A percentile compares a stretch with the other conserved stretches of the same genome.
phyloP scores from a whole-genome alignment of 441 rosid genomes.

The Erodium texanum region DNA sequence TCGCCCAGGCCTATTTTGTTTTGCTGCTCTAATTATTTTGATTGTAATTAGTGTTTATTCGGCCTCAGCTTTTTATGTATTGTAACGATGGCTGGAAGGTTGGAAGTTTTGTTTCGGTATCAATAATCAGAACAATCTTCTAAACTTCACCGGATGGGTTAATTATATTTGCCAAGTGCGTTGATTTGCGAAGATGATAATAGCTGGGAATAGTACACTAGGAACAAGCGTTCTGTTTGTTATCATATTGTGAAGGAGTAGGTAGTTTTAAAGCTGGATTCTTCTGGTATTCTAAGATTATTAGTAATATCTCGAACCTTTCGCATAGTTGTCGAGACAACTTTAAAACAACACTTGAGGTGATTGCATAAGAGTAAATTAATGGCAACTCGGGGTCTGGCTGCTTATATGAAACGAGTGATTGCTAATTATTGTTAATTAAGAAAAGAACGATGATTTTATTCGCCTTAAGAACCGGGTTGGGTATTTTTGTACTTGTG shows the following conservation, averaged over 20 bases:
- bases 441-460: too few species aligned
- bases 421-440: neutral
- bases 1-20: neutral
- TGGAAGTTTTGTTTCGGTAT: too few species aligned
- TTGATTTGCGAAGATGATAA: too few species aligned
- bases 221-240: neutral
- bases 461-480: too few species aligned
- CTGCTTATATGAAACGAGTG: neutral
- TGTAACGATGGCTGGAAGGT: neutral
- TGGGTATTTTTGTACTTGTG: too few species aligned
- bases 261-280: neutral
- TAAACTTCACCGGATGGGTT: neutral
- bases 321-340: neutral
- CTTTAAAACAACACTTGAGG: neutral
- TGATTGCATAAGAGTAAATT: neutral
- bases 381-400: neutral
- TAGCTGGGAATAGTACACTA: neutral
- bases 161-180: neutral
- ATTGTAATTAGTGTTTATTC: neutral
- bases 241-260: neutral
- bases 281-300: neutral
- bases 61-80: neutral
- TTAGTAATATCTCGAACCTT: neutral
- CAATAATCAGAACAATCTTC: neutral
- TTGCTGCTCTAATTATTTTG: neutral